Conservation (phyloP, 768 basidiomycete genomes). For the Trametes elegans region DNA sequence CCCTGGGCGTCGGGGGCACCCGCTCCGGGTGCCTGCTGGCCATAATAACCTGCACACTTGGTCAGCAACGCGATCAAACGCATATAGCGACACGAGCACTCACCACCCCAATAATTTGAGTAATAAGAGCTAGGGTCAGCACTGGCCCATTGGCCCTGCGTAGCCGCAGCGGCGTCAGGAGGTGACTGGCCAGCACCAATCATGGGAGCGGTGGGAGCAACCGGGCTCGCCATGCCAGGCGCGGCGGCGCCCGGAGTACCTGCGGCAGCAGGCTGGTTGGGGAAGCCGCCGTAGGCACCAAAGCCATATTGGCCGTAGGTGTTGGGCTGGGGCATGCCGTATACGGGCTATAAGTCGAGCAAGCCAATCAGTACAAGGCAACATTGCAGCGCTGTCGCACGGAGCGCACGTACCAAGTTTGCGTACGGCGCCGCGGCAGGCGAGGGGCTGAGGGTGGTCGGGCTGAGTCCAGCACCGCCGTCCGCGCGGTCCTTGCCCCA, state of each 20-base stretch:
- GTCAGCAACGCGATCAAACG: neutral
- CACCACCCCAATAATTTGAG: constrained; percentile 83
- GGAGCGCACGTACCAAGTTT: constrained; percentile 60
- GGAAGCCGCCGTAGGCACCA: constrained; percentile 70
- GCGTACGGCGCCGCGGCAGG: constrained; percentile 66
- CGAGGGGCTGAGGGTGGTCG: constrained; percentile 54
- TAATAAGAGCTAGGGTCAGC: constrained; percentile 76
- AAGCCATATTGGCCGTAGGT: constrained; percentile 81
- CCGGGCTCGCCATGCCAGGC: constrained; percentile 54
- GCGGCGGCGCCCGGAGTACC: constrained; percentile 46
- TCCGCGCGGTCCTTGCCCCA: constrained; percentile 97
- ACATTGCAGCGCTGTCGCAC: neutral
- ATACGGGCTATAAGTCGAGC: constrained; percentile 72
- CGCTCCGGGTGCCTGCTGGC: constrained; percentile 66
- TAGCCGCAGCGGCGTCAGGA: constrained; percentile 46
- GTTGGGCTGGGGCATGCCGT: constrained; percentile 83
- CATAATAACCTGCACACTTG: constrained; percentile 65
- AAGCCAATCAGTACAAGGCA: constrained; percentile 5
- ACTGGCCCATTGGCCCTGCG: constrained; percentile 73
- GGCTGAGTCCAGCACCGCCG: constrained; percentile 53
- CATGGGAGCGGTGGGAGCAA: constrained; percentile 51
- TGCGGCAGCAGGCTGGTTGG: constrained; percentile 45
- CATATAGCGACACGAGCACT: constrained; percentile 27
- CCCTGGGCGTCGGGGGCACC: constrained; percentile 49
- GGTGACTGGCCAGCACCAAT: constrained; percentile 51